Conservation (phyloP, 768 basidiomycete species). For the Amanita fuliginea region DNA sequence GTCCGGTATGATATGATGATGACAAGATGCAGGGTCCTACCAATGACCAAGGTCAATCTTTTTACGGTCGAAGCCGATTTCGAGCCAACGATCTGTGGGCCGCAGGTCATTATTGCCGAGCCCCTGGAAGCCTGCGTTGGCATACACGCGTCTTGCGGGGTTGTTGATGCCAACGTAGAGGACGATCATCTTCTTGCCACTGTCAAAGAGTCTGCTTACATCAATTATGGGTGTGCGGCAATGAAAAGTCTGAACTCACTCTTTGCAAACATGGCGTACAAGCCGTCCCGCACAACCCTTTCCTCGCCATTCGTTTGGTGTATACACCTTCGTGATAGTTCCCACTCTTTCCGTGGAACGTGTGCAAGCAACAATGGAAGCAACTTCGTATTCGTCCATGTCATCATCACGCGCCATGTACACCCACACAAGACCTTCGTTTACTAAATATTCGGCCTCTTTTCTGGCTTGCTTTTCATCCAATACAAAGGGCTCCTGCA, state of each 20-base stretch:
- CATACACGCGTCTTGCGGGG: conserved; percentile 43
- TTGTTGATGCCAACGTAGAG: conserved; percentile 59
- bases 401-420: conserved; percentile 27
- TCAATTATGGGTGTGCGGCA: conserved; percentile 1
- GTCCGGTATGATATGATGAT: too few species aligned
- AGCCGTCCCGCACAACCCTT: conserved; percentile 52
- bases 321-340: conserved; percentile 66
- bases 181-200: conserved; percentile 36
- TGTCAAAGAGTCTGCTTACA: conserved; percentile 11
- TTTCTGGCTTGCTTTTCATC: conserved; percentile 24
- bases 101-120: conserved; percentile 19
- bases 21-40: conserved; percentile 22
- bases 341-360: conserved; percentile 45
- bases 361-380: conserved; percentile 61
- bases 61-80: conserved; percentile 47
- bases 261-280: conserved; percentile 42
- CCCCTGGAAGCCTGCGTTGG: conserved; percentile 56
- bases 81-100: conserved; percentile 45
- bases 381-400: conserved; percentile 26
- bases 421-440: conserved; percentile 45
- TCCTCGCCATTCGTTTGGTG: conserved; percentile 38
- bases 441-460: conserved; percentile 44
- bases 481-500: conserved; percentile 47
- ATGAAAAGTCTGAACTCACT: conserved; percentile 25
- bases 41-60: conserved; percentile 52